Evolutionary conservation across 2,329 filamentous ascomycete species (phyloP).

Genomic region (Botrytis galanthina): DNA sequence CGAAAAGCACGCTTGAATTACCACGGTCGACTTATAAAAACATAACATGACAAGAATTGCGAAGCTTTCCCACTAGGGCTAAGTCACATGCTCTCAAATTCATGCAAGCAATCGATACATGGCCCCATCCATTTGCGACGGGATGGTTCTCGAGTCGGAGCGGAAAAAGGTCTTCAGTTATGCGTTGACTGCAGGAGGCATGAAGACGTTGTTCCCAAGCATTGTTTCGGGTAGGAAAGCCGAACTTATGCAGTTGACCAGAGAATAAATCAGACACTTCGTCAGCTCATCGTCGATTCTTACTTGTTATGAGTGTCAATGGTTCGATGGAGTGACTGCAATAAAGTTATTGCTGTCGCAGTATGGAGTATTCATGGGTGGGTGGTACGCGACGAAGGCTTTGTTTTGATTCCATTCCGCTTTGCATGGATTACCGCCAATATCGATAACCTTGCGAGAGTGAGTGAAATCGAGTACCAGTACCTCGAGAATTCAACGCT

Average conservation of each 20-base stretch:
- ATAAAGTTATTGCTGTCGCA: background rate
- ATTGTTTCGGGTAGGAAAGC: background rate
- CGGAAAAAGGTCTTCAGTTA: background rate
- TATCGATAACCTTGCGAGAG: background rate
- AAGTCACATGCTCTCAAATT: slow-evolving; percentile 4
- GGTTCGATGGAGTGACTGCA: background rate
- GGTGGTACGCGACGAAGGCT: background rate
- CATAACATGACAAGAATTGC: background rate
- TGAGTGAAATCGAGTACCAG: background rate
- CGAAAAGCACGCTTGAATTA: background rate
- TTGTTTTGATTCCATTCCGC: background rate
- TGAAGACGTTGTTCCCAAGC: background rate
- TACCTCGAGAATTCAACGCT: background rate
- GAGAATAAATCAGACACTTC: background rate
- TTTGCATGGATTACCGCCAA: background rate
- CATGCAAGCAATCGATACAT: background rate
- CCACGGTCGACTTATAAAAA: background rate
- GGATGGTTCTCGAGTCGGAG: background rate
- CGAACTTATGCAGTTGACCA: background rate
- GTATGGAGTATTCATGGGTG: background rate
- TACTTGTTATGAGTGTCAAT: background rate
- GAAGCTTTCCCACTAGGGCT: background rate
- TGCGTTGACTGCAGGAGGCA: slow-evolving; percentile 12
- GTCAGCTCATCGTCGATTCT: background rate
- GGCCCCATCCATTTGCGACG: background rate